Conservation (phyloP, 306 rosid species). For the Echinosophora koreensis region DNA sequence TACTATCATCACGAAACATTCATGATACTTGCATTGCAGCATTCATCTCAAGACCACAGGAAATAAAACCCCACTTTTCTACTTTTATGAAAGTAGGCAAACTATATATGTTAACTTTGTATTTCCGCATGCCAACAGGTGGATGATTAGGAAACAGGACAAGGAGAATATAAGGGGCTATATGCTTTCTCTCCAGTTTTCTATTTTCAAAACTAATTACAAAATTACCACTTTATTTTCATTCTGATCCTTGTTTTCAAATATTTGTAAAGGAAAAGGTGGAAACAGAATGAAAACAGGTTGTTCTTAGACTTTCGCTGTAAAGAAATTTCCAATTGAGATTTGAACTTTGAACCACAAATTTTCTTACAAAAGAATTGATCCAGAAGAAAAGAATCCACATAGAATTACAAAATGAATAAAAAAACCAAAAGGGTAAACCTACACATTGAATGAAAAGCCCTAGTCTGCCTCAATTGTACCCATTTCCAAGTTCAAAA, state of each 20-base stretch:
- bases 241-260: no score
- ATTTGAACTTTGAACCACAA: conserved; percentile 48
- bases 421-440: conserved; percentile 23
- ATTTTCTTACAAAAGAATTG: conserved; percentile 76
- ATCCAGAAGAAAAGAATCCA: conserved; percentile 58
- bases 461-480: conserved; percentile 42
- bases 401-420: conserved; percentile 54
- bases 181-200: no score
- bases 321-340: conserved; percentile 32
- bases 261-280: no score
- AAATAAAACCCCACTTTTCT: conserved; percentile 38
- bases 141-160: conserved; percentile 32
- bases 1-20: conserved; percentile 23
- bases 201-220: no score
- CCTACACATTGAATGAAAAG: conserved; percentile 50
- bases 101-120: not conserved
- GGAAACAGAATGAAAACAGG: no score
- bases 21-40: not conserved
- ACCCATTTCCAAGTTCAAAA: conserved; percentile 35
- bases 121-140: conserved; percentile 26
- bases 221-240: no score
- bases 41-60: conserved; percentile 12
- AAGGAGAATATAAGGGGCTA: conserved; percentile 2
- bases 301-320: not conserved
- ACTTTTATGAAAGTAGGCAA: conserved; percentile 25